These are phyloP conservation scores for Mycena chlorophos DNA, from an alignment of 768 basidiomycete genomes.

Conservation along the genomic window DNA sequence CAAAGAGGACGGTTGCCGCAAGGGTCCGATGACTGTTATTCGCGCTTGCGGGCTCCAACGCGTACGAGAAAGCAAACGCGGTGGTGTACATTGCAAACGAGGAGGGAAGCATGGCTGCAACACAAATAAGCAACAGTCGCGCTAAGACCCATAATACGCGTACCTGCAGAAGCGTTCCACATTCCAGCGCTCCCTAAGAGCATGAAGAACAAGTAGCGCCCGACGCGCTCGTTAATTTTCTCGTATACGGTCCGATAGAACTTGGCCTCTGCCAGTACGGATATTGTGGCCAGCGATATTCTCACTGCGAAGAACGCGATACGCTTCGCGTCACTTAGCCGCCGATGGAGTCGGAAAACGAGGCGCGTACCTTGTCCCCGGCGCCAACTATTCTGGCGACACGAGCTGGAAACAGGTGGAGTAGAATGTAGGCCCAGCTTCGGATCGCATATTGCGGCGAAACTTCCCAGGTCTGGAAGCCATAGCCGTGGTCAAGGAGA, in stretches of 20 bases:
- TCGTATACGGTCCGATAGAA: conserved; percentile 82
- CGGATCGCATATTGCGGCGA: conserved; percentile 89
- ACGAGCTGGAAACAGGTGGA: conserved; percentile 72
- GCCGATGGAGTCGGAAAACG: not conserved
- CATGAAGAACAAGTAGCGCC: conserved; percentile 91
- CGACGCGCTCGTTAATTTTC: conserved; percentile 84
- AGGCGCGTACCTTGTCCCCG: conserved; percentile 64
- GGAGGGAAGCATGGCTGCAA: conserved; percentile 91
- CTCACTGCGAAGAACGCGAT: conserved; percentile 88
- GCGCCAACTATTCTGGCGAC: conserved; percentile 52
- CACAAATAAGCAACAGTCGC: conserved; percentile 10
- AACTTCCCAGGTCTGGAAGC: conserved; percentile 98
- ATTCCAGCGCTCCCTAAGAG: conserved; percentile 86
- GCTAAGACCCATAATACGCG: conserved; percentile 21
- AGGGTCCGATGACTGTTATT: conserved; percentile 57
- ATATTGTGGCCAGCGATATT: conserved; percentile 71
- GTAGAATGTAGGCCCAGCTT: conserved; percentile 89
- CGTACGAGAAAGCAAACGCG: conserved; percentile 74
- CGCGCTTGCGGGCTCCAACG: conserved; percentile 57
- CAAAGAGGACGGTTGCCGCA: conserved; percentile 68
- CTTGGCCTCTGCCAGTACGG: conserved; percentile 73
- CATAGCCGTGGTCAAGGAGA: conserved; percentile 80
- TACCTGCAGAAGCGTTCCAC: conserved; percentile 90
- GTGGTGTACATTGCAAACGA: conserved; percentile 93
- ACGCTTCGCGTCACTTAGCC: conserved; percentile 51